Evolutionary conservation across 177 flowering plant genomes (phyloP).

Genomic region (Vitis hybrid): DNA sequence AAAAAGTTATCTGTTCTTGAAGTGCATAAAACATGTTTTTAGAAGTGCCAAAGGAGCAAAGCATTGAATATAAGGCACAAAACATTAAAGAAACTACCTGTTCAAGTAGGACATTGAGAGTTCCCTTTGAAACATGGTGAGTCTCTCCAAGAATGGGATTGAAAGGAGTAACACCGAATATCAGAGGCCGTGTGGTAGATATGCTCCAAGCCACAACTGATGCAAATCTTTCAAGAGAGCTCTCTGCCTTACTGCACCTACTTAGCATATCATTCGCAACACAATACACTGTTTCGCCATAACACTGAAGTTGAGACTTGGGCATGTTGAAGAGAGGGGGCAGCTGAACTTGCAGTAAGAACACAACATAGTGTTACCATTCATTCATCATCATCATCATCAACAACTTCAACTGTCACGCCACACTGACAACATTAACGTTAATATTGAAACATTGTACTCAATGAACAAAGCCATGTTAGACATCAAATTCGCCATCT

Average conservation of each 20-base stretch:
- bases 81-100: conserved; percentile 47
- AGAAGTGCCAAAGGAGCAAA: neutral
- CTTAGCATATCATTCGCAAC: conserved; percentile 43
- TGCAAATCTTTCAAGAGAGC: conserved; percentile 46
- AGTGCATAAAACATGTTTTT: neutral
- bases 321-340: conserved; percentile 83
- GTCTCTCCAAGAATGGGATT: conserved; percentile 94
- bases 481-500: too few species aligned
- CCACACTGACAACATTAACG: too few species aligned
- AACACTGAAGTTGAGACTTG: conserved; percentile 82
- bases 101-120: conserved; percentile 79
- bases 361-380: neutral
- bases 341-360: conserved; percentile 40
- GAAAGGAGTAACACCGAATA: conserved; percentile 75
- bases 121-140: conserved; percentile 76
- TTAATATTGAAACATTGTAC: too few species aligned
- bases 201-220: conserved; percentile 80
- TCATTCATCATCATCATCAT: neutral
- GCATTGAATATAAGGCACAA: too few species aligned
- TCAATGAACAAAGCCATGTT: too few species aligned
- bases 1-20: too few species aligned
- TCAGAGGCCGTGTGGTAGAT: conserved; percentile 57
- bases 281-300: conserved; percentile 75
- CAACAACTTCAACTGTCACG: too few species aligned
- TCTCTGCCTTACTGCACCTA: conserved; percentile 44